Conservation (phyloP, 2,329 filamentous ascomycete genomes). For the Hirsutella thompsonii region DNA sequence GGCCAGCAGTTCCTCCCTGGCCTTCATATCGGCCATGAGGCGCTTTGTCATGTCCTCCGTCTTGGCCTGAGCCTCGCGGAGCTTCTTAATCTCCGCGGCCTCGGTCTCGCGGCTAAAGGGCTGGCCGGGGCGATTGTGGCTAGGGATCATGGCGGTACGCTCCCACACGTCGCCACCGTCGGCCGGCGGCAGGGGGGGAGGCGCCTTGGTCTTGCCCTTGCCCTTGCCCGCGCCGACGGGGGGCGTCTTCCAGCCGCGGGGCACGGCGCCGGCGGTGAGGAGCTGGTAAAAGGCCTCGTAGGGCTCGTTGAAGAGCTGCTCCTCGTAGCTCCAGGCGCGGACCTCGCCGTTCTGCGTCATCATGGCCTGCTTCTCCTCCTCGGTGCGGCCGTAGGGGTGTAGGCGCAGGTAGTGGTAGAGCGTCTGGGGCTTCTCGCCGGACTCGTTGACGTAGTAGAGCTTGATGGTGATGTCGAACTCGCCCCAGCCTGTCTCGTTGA, state of each 20-base stretch:
- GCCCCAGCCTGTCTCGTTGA: slow-evolving; percentile 91
- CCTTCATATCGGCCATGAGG: slow-evolving; percentile 47
- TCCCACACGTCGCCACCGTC: slow-evolving; percentile 42
- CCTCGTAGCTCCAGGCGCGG: slow-evolving; percentile 74
- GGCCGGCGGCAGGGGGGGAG: slow-evolving; percentile 21
- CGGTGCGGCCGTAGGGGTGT: slow-evolving; percentile 77
- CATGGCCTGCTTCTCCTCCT: slow-evolving; percentile 55
- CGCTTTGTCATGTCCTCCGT: slow-evolving; percentile 47
- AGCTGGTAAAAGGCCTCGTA: slow-evolving; percentile 85
- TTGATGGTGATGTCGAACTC: slow-evolving; percentile 96
- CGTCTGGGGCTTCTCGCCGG: slow-evolving; percentile 89
- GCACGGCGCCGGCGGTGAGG: slow-evolving; percentile 59
- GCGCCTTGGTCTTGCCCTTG: slow-evolving; percentile 28
- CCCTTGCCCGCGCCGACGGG: slow-evolving; percentile 40
- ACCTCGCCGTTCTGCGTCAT: slow-evolving; percentile 49
- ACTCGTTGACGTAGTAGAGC: slow-evolving; percentile 81
- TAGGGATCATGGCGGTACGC: slow-evolving; percentile 63
- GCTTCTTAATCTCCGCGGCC: slow-evolving; percentile 45
- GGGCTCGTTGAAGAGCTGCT: slow-evolving; percentile 94
- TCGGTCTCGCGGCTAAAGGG: slow-evolving; percentile 65
- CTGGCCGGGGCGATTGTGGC: slow-evolving; percentile 50
- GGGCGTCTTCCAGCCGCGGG: slow-evolving; percentile 26
- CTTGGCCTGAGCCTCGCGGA: slow-evolving; percentile 50
- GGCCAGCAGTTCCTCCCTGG: slow-evolving; percentile 49
- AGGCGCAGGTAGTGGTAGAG: slow-evolving; percentile 85